phyloP scores from a whole-genome alignment of 2,329 filamentous ascomycete species.

The Fusarium continuum region DNA sequence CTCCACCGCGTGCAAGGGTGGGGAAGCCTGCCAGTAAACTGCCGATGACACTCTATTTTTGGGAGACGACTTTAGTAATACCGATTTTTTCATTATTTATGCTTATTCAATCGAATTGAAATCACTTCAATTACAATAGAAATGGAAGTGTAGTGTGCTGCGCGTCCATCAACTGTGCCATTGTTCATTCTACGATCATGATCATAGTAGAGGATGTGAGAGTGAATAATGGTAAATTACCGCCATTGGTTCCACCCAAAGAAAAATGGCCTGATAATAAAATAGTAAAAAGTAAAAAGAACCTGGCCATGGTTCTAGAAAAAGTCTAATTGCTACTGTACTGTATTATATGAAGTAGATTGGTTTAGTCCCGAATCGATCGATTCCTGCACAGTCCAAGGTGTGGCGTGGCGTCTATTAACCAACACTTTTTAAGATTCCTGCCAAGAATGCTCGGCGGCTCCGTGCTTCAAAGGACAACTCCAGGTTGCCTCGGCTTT shows the following conservation, averaged over 20 bases:
- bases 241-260: slow-evolving; percentile 11
- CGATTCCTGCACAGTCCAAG: slow-evolving; percentile 1
- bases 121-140: background rate
- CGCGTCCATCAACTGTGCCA: too few species aligned
- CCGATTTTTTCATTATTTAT: too few species aligned
- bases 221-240: slow-evolving; percentile 4
- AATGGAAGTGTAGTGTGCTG: too few species aligned
- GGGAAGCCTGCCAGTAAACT: slow-evolving; percentile 12
- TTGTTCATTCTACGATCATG: too few species aligned
- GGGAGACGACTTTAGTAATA: too few species aligned
- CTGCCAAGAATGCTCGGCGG: background rate
- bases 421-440: slow-evolving; percentile 7
- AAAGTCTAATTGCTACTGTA: slow-evolving; percentile 20
- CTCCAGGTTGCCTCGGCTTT: background rate
- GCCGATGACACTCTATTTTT: slow-evolving; percentile 4
- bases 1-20: too few species aligned
- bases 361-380: background rate
- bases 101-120: background rate
- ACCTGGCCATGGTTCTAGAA: slow-evolving; percentile 6
- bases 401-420: slow-evolving; percentile 17
- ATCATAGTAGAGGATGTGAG: background rate
- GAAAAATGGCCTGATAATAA: background rate
- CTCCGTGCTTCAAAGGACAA: background rate
- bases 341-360: slow-evolving; percentile 8
- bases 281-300: background rate